phyloP scores from a whole-genome alignment of 345 rosid genomes.

The Sonneratia caseolaris region DNA sequence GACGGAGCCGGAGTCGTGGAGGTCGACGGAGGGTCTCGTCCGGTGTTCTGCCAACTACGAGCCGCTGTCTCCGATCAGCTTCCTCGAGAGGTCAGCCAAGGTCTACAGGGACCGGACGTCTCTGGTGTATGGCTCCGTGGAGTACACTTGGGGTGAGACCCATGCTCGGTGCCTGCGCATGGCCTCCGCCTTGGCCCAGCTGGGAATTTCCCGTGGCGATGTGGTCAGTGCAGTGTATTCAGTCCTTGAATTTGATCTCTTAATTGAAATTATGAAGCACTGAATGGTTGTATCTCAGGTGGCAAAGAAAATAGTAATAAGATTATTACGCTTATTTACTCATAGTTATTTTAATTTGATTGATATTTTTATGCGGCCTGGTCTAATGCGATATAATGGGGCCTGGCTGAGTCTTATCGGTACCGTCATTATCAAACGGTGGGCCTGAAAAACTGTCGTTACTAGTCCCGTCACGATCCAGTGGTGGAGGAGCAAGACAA shows the following conservation, averaged over 20 bases:
- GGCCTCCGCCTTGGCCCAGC: slow-evolving; percentile 56
- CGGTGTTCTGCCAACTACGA: slow-evolving; percentile 49
- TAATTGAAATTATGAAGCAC: neutral
- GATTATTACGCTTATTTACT: too few species aligned
- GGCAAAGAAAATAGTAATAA: too few species aligned
- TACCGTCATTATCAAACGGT: too few species aligned
- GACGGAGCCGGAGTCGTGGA: slow-evolving; percentile 20
- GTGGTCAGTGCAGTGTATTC: slow-evolving; percentile 35
- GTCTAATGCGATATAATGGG: too few species aligned
- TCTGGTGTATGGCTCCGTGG: slow-evolving; percentile 38
- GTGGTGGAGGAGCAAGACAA: too few species aligned
- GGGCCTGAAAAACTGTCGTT: too few species aligned
- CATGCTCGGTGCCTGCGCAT: slow-evolving; percentile 52
- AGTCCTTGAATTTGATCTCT: neutral
- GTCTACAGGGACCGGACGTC: slow-evolving; percentile 52
- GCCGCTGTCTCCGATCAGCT: slow-evolving; percentile 62
- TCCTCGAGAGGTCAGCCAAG: slow-evolving; percentile 62
- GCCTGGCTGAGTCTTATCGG: too few species aligned
- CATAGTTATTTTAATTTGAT: too few species aligned
- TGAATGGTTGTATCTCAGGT: too few species aligned
- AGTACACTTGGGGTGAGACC: slow-evolving; percentile 55
- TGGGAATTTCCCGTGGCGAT: slow-evolving; percentile 53
- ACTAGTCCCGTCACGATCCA: too few species aligned
- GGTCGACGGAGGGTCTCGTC: slow-evolving; percentile 44
- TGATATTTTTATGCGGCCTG: too few species aligned